Base-by-base conservation (phyloP, 192 early-diverging fungal species). In the Coemansia sp. region DNA sequence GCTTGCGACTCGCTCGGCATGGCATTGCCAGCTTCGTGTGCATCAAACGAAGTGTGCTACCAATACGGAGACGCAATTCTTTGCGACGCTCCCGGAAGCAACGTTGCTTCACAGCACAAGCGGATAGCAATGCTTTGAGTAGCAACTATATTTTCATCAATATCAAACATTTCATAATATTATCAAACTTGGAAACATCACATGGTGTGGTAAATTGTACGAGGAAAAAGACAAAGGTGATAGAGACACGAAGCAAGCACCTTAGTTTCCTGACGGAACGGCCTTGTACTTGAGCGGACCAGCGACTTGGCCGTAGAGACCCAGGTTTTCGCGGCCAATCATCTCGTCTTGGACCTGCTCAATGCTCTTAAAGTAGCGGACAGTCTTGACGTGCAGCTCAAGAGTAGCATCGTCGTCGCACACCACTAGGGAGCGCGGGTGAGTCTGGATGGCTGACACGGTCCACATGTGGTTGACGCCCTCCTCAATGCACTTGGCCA, bases 381-480 rank as follows among this genome's bases (percentile, higher is more conserved):
- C 93, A 38, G 93, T 95, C 87, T 95, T 92, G 66, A 95, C 94
- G 65, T 95, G 92, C 66, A 95, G 86, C 82, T 95, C 94, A 64
- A 95, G 77, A 1, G 92, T 94, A 16, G 94, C 92, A 64, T 95
- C 94, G 76, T 95, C 94, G 81, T 95, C 94, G 68, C 94, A 95
- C 47, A 93, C 91, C 74, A 95, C 87, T 87, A 95, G 87, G 33
- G 90, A 89, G 49, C 88, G 88, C 22, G 92, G 90, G 65, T 95
- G 92, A 36, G 90, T 75, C 79, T 95, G 92, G 73, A 95, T 88
- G 18, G 90, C 93, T 13, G 91, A 93, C 61, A 95, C 89, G 29
- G 92, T 93, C 91, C 91, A 95, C 92, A 95, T 95, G 85, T 94
- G 92, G 86, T 95, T 95, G 71, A 95, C 90, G 20, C 92, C 90